Evolutionary conservation across 305 asterid species (phyloP).

Genomic region (Ajuga reptans): DNA sequence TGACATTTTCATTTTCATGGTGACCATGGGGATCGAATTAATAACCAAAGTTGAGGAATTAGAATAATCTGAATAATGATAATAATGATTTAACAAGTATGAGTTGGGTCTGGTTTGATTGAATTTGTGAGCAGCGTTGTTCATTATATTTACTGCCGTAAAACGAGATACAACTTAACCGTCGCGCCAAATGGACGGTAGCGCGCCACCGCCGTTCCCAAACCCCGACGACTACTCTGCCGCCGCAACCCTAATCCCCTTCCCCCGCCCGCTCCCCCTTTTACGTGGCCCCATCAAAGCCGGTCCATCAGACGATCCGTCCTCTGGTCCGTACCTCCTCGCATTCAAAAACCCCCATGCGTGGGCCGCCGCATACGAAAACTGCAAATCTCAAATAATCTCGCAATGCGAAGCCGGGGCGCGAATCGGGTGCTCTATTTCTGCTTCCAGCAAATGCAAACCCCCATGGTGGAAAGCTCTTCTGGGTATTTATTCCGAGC

Average conservation of each 20-base stretch:
- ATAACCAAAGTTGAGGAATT: too few species aligned
- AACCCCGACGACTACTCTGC: slow-evolving; percentile 57
- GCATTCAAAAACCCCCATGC: slow-evolving; percentile 53
- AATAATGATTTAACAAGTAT: too few species aligned
- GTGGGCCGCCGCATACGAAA: slow-evolving; percentile 55
- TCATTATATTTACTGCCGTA: neutral
- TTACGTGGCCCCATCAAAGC: slow-evolving; percentile 63
- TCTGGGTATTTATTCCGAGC: slow-evolving; percentile 36
- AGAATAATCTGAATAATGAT: too few species aligned
- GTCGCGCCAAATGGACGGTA: slow-evolving; percentile 23
- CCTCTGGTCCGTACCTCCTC: slow-evolving; percentile 53
- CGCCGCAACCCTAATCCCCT: slow-evolving; percentile 46
- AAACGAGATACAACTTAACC: neutral
- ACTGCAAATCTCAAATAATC: slow-evolving; percentile 42
- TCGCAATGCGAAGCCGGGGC: slow-evolving; percentile 73
- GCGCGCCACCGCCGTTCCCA: slow-evolving; percentile 24
- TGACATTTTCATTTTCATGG: too few species aligned
- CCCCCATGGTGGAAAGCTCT: slow-evolving; percentile 73
- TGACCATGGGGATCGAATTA: too few species aligned
- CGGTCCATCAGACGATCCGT: slow-evolving; percentile 37
- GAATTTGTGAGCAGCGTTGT: neutral
- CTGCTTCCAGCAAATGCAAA: slow-evolving; percentile 72
- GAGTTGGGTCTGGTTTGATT: too few species aligned
- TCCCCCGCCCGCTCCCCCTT: slow-evolving; percentile 53
- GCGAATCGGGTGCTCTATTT: slow-evolving; percentile 77